Conservation (phyloP, 2,329 filamentous ascomycete genomes). For the Arthrobotrys megalospora region DNA sequence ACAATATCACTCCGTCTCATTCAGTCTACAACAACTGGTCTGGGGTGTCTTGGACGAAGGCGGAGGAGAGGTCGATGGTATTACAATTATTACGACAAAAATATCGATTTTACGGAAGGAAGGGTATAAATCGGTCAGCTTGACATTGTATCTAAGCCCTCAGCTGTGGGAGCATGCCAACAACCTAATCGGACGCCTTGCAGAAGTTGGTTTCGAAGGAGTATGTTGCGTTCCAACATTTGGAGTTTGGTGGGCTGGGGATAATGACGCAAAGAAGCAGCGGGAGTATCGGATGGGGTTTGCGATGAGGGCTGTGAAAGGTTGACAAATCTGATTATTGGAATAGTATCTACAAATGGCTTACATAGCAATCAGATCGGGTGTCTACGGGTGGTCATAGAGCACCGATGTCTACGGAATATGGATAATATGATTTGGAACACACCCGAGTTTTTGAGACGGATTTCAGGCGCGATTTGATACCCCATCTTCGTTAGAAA, state of each 20-base stretch:
- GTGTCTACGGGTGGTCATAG: neutral
- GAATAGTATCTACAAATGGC: neutral
- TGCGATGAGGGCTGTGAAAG: conserved; percentile 12
- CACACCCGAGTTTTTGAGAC: neutral
- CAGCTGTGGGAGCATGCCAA: conserved; percentile 17
- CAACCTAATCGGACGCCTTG: conserved; percentile 4
- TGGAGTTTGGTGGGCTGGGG: conserved; percentile 30
- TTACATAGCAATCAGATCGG: neutral
- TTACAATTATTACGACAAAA: neutral
- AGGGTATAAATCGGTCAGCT: conserved; percentile 23
- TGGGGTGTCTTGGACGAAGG: conserved; percentile 37
- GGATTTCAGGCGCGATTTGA: neutral
- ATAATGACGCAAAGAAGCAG: conserved; percentile 11
- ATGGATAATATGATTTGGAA: conserved; percentile 4
- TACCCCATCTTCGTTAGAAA: conserved; percentile 7
- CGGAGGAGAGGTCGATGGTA: neutral
- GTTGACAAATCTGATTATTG: conserved; percentile 19
- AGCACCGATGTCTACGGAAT: neutral
- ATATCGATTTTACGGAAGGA: conserved; percentile 16
- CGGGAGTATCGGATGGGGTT: conserved; percentile 38
- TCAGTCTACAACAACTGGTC: conserved; percentile 31
- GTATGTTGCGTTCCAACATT: conserved; percentile 41
- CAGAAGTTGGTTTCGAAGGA: conserved; percentile 14
- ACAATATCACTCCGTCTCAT: conserved; percentile 18
- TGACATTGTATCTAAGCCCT: conserved; percentile 44